These are phyloP conservation scores for Chionographis japonica DNA, from an alignment of 106 monocot genomes.

Conservation along the genomic window DNA sequence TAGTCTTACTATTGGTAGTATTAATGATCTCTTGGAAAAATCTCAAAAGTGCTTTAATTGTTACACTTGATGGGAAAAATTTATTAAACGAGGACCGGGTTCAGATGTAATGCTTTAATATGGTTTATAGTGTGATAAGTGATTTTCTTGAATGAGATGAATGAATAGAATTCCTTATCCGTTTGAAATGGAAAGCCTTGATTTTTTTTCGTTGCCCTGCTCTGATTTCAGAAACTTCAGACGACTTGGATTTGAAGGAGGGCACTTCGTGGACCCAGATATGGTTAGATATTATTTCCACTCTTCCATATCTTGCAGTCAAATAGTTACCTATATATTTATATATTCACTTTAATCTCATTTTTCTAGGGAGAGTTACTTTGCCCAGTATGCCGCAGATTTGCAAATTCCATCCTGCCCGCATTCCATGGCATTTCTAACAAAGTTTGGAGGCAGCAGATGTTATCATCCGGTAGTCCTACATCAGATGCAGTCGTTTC, in stretches of 20 bases:
- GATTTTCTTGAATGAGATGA: no score
- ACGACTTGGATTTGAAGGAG: constrained; percentile 84
- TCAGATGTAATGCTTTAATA: no score
- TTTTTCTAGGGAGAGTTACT: constrained; percentile 77
- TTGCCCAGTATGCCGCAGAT: constrained; percentile 91
- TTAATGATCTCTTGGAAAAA: no score
- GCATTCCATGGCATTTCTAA: constrained; percentile 14
- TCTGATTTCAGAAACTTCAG: constrained; percentile 31
- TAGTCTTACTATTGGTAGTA: no score
- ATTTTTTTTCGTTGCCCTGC: no score
- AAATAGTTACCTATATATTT: not conserved
- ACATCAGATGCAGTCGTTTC: not conserved
- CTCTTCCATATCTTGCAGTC: not conserved
- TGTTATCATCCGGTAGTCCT: constrained; percentile 4
- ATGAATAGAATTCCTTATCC: no score
- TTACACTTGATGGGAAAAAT: no score
- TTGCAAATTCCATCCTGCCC: constrained; percentile 84
- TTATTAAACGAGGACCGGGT: no score
- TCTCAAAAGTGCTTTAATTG: no score
- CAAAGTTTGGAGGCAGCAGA: constrained; percentile 8
- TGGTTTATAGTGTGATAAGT: no score
- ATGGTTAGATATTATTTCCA: constrained; percentile 32
- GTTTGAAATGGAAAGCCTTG: no score
- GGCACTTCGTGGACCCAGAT: constrained; percentile 71
- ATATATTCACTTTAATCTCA: not conserved